Evolutionary conservation across 1,139 yeast species (phyloP), one percentile per base, ranked within the genome.

Genomic region (Geotrichum cucujoidarum): DNA sequence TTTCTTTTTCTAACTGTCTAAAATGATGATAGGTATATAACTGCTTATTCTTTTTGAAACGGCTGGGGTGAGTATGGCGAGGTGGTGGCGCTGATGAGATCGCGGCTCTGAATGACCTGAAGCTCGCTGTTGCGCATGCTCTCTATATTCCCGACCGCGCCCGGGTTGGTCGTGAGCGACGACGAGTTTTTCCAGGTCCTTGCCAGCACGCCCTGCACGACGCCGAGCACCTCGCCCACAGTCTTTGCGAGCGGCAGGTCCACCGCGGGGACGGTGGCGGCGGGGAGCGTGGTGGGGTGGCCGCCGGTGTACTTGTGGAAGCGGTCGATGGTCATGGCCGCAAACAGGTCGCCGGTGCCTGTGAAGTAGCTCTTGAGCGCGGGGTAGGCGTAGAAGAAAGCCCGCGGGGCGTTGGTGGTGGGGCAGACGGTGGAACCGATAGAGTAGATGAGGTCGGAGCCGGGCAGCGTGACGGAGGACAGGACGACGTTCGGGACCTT

Each of bases 301-400:
- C 39, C 36, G 16, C 43, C 44, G 27, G 52, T 47, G 52, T 69
- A 67, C 35, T 66, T 65, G 57, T 70, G 69, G 43, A 77, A 67
- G 50, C 81, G 72, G 65, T 87, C 92, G 2, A 85, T 64, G 34
- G 89, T 64, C 40, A 90, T 63, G 0, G 95, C 95, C 0, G 95
- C 78, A 62, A 92, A 88, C 38, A 92, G 69, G 60, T 92, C 98
- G 1, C 98, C 98, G 4, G 92, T 89, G 0, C 98, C 97, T 1
- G 94, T 84, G 64, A 90, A 90, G 55, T 83, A 82, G 2, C 90
- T 82, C 41, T 81, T 74, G 47, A 87, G 76, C 38, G 72, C 66
- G 4, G 82, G 80, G 16, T 81, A 71, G 57, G 72, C 64, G 64
- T 76, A 75, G 63, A 68, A 69, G 50, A 69, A 68, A 3, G 52